A percentile compares a stretch with the other conserved stretches of the same genome.
Conservation (phyloP, 768 basidiomycete genomes). For the Pisolithus sp. region DNA sequence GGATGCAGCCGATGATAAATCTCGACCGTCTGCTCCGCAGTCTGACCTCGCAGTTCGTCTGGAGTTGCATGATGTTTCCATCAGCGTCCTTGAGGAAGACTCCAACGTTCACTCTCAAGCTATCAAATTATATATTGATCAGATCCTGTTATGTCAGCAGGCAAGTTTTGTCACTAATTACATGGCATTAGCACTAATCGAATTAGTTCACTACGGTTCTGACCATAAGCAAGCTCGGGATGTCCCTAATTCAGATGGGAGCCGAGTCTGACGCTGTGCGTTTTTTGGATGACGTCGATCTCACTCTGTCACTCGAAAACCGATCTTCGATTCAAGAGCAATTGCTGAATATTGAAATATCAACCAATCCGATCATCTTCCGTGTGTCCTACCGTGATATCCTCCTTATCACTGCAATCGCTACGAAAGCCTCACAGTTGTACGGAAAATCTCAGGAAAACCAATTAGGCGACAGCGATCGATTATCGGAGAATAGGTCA, state of each 20-base stretch:
- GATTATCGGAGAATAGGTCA: slow-evolving; percentile 6
- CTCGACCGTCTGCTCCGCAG: slow-evolving; percentile 2
- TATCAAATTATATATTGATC: slow-evolving; percentile 76
- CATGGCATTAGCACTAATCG: slow-evolving; percentile 6
- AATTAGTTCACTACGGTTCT: slow-evolving; percentile 72
- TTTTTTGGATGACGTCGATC: slow-evolving; percentile 88
- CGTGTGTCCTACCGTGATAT: slow-evolving; percentile 96
- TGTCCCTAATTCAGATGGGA: slow-evolving; percentile 92
- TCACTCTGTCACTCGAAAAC: slow-evolving; percentile 82
- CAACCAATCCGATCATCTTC: slow-evolving; percentile 77
- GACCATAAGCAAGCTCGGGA: slow-evolving; percentile 75
- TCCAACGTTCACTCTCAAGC: slow-evolving; percentile 73
- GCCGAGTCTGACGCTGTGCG: slow-evolving; percentile 74
- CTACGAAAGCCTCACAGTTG: slow-evolving; percentile 82
- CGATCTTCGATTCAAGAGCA: slow-evolving; percentile 64
- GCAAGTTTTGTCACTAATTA: slow-evolving; percentile 34
- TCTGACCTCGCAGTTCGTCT: slow-evolving; percentile 58
- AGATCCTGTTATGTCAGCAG: slow-evolving; percentile 88
- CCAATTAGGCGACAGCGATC: slow-evolving; percentile 1
- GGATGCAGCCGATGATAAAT: slow-evolving; percentile 9
- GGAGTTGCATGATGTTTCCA: slow-evolving; percentile 84
- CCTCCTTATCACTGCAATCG: slow-evolving; percentile 76
- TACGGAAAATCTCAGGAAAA: slow-evolving; percentile 42
- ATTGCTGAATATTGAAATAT: slow-evolving; percentile 79
- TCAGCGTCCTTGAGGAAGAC: slow-evolving; percentile 86